Evolutionary conservation across 495 filamentous ascomycete genomes (phyloP).

Genomic region (Chaetomium cochliodes): DNA sequence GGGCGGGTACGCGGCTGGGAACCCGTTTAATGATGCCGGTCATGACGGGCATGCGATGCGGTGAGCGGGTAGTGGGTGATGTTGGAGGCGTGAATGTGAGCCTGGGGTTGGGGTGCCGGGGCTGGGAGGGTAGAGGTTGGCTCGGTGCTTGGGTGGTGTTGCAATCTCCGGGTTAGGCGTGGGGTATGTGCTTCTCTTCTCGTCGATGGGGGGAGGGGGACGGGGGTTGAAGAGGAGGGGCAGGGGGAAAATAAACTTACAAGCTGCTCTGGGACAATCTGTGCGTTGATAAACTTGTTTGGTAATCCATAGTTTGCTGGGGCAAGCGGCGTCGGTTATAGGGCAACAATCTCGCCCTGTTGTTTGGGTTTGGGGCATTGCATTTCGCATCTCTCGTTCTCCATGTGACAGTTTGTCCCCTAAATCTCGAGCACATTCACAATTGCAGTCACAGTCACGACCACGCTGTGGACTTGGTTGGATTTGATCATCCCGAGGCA

Average conservation of each 20-base stretch:
- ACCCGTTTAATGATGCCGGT: conserved; percentile 30
- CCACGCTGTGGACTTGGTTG: not conserved
- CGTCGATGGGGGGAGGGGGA: not conserved
- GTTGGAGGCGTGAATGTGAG: conserved; percentile 2
- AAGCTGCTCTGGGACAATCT: not conserved
- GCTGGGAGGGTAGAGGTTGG: not conserved
- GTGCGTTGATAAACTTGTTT: not conserved
- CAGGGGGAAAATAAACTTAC: not conserved
- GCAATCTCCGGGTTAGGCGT: not conserved
- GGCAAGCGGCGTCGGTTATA: not conserved
- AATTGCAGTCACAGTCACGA: not conserved
- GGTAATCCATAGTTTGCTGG: conserved; percentile 9
- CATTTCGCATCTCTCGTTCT: not conserved
- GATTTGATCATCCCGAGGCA: conserved; percentile 1
- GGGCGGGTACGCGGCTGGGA: conserved; percentile 19
- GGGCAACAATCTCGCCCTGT: not conserved
- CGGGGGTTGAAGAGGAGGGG: not conserved
- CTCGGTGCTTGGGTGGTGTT: not conserved
- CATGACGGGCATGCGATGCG: conserved; percentile 15
- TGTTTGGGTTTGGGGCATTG: not conserved
- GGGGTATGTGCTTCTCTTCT: not conserved
- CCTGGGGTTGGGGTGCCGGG: not conserved
- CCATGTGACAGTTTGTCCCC: not conserved
- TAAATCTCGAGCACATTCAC: too few species aligned
- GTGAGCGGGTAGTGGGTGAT: conserved; percentile 16